phyloP scores from a whole-genome alignment of 139 green algal species.

The Micractinium sp. region DNA sequence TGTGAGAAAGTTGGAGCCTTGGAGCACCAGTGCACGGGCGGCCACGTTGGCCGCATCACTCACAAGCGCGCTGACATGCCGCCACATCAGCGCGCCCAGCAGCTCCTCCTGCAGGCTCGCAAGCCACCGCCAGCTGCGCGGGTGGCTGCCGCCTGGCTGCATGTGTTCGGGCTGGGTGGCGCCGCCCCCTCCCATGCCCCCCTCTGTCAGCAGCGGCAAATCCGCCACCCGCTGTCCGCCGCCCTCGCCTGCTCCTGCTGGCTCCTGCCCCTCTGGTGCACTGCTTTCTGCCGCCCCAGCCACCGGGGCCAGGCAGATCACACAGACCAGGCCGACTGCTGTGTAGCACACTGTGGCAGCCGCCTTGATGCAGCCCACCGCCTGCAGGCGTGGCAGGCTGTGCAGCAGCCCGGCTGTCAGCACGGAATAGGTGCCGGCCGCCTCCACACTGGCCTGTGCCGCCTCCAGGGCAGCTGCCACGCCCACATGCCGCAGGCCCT shows the following conservation, averaged over 20 bases:
- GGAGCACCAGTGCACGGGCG: conserved; percentile 1
- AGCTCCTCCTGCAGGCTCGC: not conserved
- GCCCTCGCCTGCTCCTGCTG: not conserved
- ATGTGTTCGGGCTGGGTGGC: not conserved
- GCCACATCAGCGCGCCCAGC: not conserved
- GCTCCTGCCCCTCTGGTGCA: not conserved
- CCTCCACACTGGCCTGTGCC: not conserved
- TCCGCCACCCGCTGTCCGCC: not conserved
- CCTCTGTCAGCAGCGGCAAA: not conserved
- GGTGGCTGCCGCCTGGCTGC: not conserved
- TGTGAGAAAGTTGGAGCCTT: not conserved
- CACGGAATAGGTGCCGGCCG: not conserved
- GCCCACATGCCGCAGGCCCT: conserved; percentile 10
- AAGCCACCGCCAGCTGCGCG: not conserved
- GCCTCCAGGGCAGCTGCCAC: not conserved
- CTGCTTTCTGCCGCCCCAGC: not conserved
- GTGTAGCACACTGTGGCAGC: not conserved
- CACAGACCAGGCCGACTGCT: not conserved
- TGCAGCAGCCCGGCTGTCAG: not conserved
- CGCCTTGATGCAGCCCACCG: not conserved
- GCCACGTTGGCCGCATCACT: conserved; percentile 28
- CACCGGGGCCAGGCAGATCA: not conserved
- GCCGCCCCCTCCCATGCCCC: not conserved
- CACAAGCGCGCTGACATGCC: not conserved
- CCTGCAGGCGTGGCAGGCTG: not conserved